Conservation (phyloP, 129 eudicot species). For the Saposhnikovia divaricata region DNA sequence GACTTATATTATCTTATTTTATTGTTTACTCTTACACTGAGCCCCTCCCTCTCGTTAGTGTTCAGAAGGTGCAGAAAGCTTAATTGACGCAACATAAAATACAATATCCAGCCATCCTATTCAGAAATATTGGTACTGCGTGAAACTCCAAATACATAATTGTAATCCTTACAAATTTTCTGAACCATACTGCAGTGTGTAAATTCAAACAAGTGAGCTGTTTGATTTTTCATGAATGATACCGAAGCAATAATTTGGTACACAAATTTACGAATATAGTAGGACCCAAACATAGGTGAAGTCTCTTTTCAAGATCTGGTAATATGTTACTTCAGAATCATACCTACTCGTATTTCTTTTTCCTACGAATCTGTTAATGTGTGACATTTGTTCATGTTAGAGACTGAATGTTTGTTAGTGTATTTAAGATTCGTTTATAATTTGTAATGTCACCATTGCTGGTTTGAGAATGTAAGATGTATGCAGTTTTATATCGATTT, state of each 20-base stretch:
- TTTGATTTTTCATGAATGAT: background rate
- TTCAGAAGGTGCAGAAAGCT: constrained; percentile 1
- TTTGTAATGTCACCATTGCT: too few relatives aligned
- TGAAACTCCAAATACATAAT: background rate
- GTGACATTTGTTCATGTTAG: too few relatives aligned
- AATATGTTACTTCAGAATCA: background rate
- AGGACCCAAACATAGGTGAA: background rate
- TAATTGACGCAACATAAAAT: background rate
- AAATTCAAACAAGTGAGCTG: background rate
- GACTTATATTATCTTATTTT: background rate
- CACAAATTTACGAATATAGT: constrained; percentile 2
- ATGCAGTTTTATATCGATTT: too few relatives aligned
- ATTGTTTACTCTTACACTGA: background rate
- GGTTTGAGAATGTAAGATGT: too few relatives aligned
- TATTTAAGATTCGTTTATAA: too few relatives aligned
- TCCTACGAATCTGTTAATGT: background rate
- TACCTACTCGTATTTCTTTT: background rate
- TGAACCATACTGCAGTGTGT: background rate
- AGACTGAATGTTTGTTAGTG: too few relatives aligned
- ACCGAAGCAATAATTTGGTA: background rate
- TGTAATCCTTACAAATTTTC: background rate
- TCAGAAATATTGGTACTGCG: background rate
- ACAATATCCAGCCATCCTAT: background rate
- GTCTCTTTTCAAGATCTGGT: background rate
- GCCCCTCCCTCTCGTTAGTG: background rate